Conservation (phyloP, 129 eudicot species). For the Helianthus tuberosus region DNA sequence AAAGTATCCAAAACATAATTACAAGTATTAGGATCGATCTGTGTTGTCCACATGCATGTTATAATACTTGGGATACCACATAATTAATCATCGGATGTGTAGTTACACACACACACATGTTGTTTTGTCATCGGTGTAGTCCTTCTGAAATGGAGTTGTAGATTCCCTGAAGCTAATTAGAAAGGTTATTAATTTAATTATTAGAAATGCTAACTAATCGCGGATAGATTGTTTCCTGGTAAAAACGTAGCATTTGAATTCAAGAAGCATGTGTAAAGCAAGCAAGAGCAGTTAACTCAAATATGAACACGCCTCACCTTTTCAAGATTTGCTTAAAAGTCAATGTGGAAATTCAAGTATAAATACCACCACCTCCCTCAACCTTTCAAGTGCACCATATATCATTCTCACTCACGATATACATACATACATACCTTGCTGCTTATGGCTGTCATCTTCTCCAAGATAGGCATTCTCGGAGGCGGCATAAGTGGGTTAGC, state of each 20-base stretch:
- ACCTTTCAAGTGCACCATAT: slow-evolving; percentile 17
- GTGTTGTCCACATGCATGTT: too few relatives aligned
- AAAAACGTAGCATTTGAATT: not conserved
- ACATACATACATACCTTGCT: too few relatives aligned
- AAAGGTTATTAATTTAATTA: not conserved
- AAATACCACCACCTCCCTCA: slow-evolving; percentile 11
- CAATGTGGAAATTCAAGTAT: slow-evolving; percentile 13
- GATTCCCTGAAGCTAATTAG: slow-evolving; percentile 9
- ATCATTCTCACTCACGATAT: too few relatives aligned
- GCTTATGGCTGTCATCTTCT: slow-evolving; percentile 38
- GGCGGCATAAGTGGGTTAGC: slow-evolving; percentile 97
- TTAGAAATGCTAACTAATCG: slow-evolving; percentile 1
- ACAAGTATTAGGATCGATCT: too few relatives aligned
- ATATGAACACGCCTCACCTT: slow-evolving; percentile 25
- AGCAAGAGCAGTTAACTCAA: not conserved
- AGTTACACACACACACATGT: too few relatives aligned
- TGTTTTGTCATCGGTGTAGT: too few relatives aligned
- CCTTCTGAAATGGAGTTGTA: slow-evolving; percentile 14
- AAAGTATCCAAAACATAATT: too few relatives aligned
- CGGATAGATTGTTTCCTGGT: not conserved
- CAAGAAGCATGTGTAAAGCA: not conserved
- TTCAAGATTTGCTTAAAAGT: slow-evolving; percentile 25
- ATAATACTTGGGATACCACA: too few relatives aligned
- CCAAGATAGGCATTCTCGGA: slow-evolving; percentile 88
- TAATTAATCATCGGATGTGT: too few relatives aligned